Evolutionary conservation across 805 yeast species (phyloP).

Genomic region (Kuraishia piskuri): DNA sequence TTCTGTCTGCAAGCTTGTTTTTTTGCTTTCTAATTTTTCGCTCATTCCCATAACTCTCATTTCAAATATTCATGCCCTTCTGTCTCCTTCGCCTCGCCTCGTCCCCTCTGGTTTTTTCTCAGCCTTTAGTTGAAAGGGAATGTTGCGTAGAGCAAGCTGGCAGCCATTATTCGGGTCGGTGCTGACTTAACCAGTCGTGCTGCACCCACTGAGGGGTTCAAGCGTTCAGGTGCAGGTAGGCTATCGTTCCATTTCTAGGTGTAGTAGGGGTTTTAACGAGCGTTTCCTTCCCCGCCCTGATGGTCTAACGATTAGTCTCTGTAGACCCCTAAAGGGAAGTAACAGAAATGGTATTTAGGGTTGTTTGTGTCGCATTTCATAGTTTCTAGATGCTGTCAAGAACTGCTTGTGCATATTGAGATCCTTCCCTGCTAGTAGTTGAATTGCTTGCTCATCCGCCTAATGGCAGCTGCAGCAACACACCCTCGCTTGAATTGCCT

Average conservation of each 20-base stretch:
- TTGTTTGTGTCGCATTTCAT: not conserved
- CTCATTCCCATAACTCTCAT: no score
- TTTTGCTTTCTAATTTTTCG: no score
- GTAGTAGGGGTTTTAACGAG: not conserved
- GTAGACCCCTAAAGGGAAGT: not conserved
- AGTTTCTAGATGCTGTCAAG: not conserved
- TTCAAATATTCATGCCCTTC: no score
- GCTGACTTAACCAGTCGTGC: not conserved
- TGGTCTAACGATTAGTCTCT: not conserved
- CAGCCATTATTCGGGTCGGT: no score
- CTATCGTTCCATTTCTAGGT: not conserved
- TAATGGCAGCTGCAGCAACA: not conserved
- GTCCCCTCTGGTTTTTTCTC: no score
- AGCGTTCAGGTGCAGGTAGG: not conserved
- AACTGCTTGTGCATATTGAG: not conserved
- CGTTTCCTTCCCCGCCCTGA: not conserved
- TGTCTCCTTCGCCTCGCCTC: no score
- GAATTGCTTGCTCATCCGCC: not conserved
- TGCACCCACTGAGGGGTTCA: not conserved
- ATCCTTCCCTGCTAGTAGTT: not conserved
- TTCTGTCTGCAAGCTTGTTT: no score
- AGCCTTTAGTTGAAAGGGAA: no score
- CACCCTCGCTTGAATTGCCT: not conserved
- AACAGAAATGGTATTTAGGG: not conserved
- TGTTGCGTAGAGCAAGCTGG: no score